Evolutionary conservation across 331 rosid species (phyloP).

Genomic region (Phaseolus coccineus): DNA sequence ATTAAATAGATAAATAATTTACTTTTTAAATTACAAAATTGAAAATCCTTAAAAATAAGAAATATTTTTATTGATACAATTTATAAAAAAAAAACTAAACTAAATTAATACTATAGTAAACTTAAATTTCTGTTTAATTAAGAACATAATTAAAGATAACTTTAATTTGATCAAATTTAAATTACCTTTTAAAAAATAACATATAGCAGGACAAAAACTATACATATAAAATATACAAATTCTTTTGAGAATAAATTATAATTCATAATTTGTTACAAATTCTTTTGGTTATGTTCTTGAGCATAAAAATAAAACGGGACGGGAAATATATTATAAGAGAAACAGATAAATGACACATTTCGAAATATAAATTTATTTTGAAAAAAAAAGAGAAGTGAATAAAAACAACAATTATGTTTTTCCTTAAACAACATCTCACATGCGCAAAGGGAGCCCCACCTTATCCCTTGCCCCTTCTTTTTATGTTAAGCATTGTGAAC

Average conservation of each 20-base stretch:
- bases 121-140: background rate
- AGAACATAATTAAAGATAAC: background rate
- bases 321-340: no score
- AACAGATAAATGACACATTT: no score
- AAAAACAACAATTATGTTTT: background rate
- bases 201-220: no score
- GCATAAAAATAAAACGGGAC: no score
- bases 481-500: background rate
- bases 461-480: conserved; percentile 2
- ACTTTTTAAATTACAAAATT: background rate
- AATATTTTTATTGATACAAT: background rate
- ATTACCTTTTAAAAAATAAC: no score
- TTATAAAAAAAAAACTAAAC: background rate
- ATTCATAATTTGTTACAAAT: no score
- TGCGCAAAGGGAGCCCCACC: background rate
- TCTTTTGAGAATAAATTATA: background rate
- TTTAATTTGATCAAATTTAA: background rate
- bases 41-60: background rate
- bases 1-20: background rate
- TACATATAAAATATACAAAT: no score
- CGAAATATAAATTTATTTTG: no score
- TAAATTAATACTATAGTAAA: background rate
- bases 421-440: background rate
- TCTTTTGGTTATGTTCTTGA: no score
- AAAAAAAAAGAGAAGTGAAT: no score